Conservation (phyloP, 1,284 basidiomycete genomes). For the Heterobasidion irregulare region DNA sequence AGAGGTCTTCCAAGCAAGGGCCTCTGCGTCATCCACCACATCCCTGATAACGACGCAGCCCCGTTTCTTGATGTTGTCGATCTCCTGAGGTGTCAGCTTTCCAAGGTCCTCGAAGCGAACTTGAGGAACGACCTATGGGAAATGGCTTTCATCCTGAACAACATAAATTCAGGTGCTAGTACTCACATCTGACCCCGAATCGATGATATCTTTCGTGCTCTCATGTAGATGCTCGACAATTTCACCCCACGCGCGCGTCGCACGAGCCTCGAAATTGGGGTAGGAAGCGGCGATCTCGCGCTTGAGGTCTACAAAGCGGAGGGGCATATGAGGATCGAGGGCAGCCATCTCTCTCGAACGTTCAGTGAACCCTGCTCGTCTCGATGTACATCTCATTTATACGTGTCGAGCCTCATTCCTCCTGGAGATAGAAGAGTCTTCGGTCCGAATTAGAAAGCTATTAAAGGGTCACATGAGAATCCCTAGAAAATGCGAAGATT, state of each 20-base stretch:
- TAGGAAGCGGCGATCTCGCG: slow-evolving; percentile 41
- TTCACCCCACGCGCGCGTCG: slow-evolving; percentile 48
- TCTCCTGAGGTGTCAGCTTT: slow-evolving; percentile 34
- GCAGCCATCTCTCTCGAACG: neutral
- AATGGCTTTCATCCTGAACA: neutral
- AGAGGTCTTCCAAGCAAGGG: slow-evolving; percentile 44
- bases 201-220: slow-evolving; percentile 33
- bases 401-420: neutral
- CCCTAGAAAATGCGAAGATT: too few species aligned
- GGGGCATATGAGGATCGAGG: slow-evolving; percentile 16
- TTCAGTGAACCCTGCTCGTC: neutral
- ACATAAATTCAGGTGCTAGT: too few species aligned
- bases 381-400: neutral
- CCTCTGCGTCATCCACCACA: slow-evolving; percentile 30
- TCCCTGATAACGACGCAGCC: slow-evolving; percentile 57
- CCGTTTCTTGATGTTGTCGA: slow-evolving; percentile 42
- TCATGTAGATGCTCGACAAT: slow-evolving; percentile 41
- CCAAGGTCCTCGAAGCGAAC: slow-evolving; percentile 48
- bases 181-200: slow-evolving; percentile 41
- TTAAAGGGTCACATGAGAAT: neutral
- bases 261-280: slow-evolving; percentile 41
- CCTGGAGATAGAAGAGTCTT: neutral
- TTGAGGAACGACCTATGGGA: slow-evolving; percentile 40
- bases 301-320: slow-evolving; percentile 47
- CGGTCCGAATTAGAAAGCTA: neutral